phyloP scores from a whole-genome alignment of 129 eudicot species.

The Kitagawia praeruptora region DNA sequence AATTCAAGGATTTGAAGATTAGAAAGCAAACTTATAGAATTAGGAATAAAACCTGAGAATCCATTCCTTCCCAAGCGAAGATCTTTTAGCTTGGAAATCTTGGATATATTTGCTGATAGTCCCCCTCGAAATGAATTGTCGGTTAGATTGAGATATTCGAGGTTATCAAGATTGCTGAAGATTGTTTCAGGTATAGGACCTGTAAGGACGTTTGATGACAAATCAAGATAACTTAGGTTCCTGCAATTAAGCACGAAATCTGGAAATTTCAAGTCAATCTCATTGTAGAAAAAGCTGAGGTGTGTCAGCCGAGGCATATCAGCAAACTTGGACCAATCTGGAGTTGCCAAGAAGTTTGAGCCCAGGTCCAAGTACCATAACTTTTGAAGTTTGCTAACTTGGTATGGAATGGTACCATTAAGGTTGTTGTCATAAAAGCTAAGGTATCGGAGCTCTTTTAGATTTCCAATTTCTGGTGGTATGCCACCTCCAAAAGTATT shows the following conservation, averaged over 20 bases:
- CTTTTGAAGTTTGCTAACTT: constrained; percentile 48
- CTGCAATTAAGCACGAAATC: constrained; percentile 37
- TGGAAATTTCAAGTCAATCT: constrained; percentile 46
- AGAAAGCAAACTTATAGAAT: constrained; percentile 25
- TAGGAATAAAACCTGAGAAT: constrained; percentile 44
- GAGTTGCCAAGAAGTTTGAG: constrained; percentile 48
- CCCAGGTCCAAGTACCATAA: constrained; percentile 58
- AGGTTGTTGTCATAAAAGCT: constrained; percentile 40
- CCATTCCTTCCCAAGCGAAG: constrained; percentile 29
- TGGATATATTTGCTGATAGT: constrained; percentile 31
- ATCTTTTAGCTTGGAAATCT: constrained; percentile 37
- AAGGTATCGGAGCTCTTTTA: constrained; percentile 31
- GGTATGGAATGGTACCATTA: constrained; percentile 52
- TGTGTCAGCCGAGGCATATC: constrained; percentile 52
- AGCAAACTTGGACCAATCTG: constrained; percentile 54
- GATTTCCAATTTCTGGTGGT: constrained; percentile 49
- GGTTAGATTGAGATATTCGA: constrained; percentile 54
- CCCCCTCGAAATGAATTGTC: constrained; percentile 48
- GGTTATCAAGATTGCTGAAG: constrained; percentile 42
- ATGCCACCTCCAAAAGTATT: constrained; percentile 36
- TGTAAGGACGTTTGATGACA: constrained; percentile 50
- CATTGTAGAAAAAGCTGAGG: constrained; percentile 40
- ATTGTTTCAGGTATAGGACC: constrained; percentile 62
- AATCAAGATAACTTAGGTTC: constrained; percentile 60
- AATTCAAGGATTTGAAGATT: constrained; percentile 42